These are phyloP conservation scores for Penicillium ucsense DNA, from an alignment of 495 filamentous ascomycete species.

Conservation along the genomic window DNA sequence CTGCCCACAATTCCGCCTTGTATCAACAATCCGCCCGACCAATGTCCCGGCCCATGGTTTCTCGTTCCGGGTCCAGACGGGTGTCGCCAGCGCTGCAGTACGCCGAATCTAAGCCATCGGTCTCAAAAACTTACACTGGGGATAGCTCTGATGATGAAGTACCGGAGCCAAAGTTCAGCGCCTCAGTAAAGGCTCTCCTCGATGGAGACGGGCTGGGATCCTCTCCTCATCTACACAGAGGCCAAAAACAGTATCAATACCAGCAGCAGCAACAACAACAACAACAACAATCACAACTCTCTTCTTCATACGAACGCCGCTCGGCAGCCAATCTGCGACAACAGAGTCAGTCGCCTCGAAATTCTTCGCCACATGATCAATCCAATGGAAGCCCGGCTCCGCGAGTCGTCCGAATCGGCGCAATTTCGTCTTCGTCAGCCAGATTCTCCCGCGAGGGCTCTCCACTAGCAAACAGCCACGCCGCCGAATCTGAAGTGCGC, in stretches of 20 bases:
- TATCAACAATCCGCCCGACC: constrained; percentile 29
- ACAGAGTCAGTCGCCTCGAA: constrained; percentile 28
- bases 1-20: constrained; percentile 27
- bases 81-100: constrained; percentile 25
- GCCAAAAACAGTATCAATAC: constrained; percentile 23
- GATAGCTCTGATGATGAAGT: constrained; percentile 70
- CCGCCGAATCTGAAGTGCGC: constrained; percentile 19
- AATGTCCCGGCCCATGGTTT: constrained; percentile 33
- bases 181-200: constrained; percentile 65
- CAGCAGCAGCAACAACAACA: constrained; percentile 26
- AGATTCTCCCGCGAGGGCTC: constrained; percentile 28
- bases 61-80: constrained; percentile 34
- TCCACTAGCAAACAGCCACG: constrained; percentile 23
- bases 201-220: constrained; percentile 52
- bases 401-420: constrained; percentile 51
- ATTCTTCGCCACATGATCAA: constrained; percentile 28
- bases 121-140: constrained; percentile 32
- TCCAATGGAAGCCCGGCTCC: constrained; percentile 37
- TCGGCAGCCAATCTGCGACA: constrained; percentile 19
- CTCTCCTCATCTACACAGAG: constrained; percentile 31
- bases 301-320: constrained; percentile 21
- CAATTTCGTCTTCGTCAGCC: constrained; percentile 21
- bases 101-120: constrained; percentile 11
- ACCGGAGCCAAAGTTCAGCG: constrained; percentile 71
- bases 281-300: constrained; percentile 18